A percentile compares a stretch with the other conserved stretches of the same genome.
phyloP scores from a whole-genome alignment of 2,329 filamentous ascomycete genomes.

The Penicillium capsulatum region DNA sequence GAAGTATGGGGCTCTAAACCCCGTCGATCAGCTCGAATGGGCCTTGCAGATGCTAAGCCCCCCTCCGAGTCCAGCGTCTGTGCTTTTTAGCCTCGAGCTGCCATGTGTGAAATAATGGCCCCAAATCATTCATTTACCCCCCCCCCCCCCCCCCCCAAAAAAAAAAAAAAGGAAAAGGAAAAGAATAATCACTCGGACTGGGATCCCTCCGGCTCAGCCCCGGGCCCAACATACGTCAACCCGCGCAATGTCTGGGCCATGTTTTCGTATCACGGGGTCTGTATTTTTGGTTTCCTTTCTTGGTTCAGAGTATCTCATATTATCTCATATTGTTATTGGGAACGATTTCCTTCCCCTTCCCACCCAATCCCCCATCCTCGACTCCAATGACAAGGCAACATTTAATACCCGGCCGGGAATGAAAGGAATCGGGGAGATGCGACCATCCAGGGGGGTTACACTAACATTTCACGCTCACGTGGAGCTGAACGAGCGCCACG shows the following conservation, averaged over 20 bases:
- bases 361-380: no score
- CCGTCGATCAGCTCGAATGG: conserved; percentile 22
- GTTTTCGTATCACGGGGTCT: conserved; percentile 13
- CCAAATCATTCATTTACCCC: no score
- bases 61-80: conserved; percentile 10
- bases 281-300: no score
- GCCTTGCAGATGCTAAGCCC: conserved; percentile 23
- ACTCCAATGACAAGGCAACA: no score
- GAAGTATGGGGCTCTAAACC: conserved; percentile 19
- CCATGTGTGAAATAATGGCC: conserved; percentile 16
- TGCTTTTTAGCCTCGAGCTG: conserved; percentile 20
- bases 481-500: conserved; percentile 11
- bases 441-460: conserved; percentile 16
- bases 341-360: no score
- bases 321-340: no score
- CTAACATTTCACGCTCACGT: conserved; percentile 13
- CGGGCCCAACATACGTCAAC: conserved; percentile 7
- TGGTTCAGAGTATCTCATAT: no score
- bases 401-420: conserved; percentile 13
- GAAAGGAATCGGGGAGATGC: conserved; percentile 21
- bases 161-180: neutral
- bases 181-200: conserved; percentile 1
- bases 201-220: conserved; percentile 19
- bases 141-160: no score
- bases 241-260: conserved; percentile 15